phyloP scores from a whole-genome alignment of 768 basidiomycete species.

The Lactarius deliciosus region DNA sequence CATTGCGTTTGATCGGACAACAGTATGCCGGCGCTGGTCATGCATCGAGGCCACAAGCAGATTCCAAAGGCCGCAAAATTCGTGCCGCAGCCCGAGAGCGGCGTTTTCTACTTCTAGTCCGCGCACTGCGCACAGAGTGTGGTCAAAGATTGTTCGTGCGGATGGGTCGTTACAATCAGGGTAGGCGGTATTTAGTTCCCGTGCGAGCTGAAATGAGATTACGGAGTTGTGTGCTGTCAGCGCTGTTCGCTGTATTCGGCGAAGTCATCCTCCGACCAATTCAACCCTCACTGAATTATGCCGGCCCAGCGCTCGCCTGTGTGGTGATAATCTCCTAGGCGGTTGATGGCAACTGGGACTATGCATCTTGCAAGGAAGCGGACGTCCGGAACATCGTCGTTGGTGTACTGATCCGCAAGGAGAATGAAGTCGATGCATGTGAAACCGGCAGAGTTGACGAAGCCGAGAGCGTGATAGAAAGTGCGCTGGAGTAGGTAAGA shows the following conservation, averaged over 20 bases:
- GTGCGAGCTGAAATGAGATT: constrained; percentile 1
- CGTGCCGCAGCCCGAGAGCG: neutral
- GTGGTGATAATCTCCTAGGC: neutral
- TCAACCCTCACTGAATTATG: neutral
- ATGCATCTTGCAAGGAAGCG: neutral
- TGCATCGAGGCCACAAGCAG: neutral
- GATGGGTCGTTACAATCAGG: neutral
- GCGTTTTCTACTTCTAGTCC: neutral
- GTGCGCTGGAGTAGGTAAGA: constrained; percentile 11
- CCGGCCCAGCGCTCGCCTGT: neutral
- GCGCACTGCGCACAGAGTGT: neutral
- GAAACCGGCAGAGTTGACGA: neutral
- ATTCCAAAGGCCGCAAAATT: constrained; percentile 9
- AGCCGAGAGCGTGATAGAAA: constrained; percentile 12
- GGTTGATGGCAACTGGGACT: constrained; percentile 3
- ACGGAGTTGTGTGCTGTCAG: neutral
- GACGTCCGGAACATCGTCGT: neutral
- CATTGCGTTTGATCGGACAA: neutral
- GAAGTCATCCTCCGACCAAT: neutral
- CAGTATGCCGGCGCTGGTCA: neutral
- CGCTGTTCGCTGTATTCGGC: neutral
- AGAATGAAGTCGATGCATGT: constrained; percentile 10
- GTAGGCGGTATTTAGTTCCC: neutral
- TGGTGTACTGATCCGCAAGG: neutral
- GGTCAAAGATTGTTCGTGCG: neutral